phyloP scores from a whole-genome alignment of 441 rosid species.

The Sinapis alba region DNA sequence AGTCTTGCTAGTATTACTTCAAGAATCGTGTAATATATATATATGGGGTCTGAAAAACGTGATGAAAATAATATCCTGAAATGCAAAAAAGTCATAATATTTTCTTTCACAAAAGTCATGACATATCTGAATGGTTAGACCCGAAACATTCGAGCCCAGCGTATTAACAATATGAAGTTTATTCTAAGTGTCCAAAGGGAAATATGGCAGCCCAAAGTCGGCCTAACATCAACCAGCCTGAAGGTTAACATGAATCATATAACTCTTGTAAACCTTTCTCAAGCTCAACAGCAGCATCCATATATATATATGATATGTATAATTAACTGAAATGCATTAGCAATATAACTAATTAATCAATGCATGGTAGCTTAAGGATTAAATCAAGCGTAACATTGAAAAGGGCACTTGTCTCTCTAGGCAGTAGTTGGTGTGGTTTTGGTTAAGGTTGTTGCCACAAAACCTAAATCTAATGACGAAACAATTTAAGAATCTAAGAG shows the following conservation, averaged over 20 bases:
- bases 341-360: background rate
- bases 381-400: conserved; percentile 16
- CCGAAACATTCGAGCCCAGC: no score
- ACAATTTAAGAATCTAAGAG: conserved; percentile 24
- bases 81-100: no score
- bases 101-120: no score
- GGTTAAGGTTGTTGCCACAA: conserved; percentile 39
- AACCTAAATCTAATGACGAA: conserved; percentile 36
- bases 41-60: no score
- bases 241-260: background rate
- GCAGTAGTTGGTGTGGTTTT: conserved; percentile 30
- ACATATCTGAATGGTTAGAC: no score
- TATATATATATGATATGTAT: no score
- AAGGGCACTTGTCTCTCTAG: conserved; percentile 24
- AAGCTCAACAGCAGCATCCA: background rate
- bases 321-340: background rate
- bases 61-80: no score
- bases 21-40: no score
- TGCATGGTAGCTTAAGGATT: conserved; percentile 12
- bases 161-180: no score
- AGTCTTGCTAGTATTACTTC: no score
- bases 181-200: background rate
- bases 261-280: background rate
- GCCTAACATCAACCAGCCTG: background rate
- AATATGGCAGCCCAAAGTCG: background rate